These are phyloP conservation scores for Bacidia rubella DNA, from an alignment of 495 filamentous ascomycete genomes.

Conservation along the genomic window DNA sequence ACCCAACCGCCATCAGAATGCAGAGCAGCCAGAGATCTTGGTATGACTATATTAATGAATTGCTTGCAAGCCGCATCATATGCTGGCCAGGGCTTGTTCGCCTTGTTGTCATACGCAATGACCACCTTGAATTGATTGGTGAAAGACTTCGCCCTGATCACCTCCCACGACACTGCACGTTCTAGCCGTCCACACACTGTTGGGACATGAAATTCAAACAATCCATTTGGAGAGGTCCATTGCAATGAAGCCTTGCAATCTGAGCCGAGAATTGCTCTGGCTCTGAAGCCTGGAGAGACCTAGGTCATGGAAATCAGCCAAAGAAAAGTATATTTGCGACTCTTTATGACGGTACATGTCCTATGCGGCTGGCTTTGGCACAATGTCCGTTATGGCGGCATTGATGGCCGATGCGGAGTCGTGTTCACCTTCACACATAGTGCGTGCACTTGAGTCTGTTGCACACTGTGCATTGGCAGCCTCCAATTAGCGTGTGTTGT, in stretches of 20 bases:
- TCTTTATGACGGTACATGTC: conserved; percentile 11
- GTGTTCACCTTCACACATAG: conserved; percentile 16
- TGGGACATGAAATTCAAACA: conserved; percentile 39
- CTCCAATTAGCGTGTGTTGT: background rate
- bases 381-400: conserved; percentile 9
- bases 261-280: conserved; percentile 27
- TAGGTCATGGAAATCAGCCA: conserved; percentile 34
- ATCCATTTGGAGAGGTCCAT: conserved; percentile 33
- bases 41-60: conserved; percentile 29
- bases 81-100: conserved; percentile 24
- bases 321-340: conserved; percentile 28
- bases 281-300: conserved; percentile 26
- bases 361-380: conserved; percentile 15
- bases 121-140: conserved; percentile 23
- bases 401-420: conserved; percentile 16
- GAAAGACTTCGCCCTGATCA: conserved; percentile 36
- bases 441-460: conserved; percentile 13
- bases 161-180: conserved; percentile 29
- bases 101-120: conserved; percentile 24
- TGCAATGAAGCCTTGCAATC: conserved; percentile 33
- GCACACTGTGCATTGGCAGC: conserved; percentile 10
- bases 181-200: conserved; percentile 36
- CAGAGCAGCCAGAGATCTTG: conserved; percentile 28
- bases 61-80: conserved; percentile 20
- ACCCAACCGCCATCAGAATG: conserved; percentile 30